Conservation (phyloP, 2,329 filamentous ascomycete genomes). For the Delphinella strobiligena region DNA sequence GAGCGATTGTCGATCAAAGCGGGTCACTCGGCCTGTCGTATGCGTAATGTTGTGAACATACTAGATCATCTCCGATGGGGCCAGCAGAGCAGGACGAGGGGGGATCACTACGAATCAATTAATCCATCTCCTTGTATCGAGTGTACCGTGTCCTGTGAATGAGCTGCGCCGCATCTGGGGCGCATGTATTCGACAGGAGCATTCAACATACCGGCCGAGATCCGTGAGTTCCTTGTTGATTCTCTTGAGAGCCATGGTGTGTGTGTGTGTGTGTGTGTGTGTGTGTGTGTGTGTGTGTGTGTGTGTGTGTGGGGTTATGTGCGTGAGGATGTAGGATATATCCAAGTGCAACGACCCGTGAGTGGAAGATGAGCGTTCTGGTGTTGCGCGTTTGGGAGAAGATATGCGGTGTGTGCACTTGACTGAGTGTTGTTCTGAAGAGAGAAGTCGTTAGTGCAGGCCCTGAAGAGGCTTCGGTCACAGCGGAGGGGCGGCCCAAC, state of each 20-base stretch:
- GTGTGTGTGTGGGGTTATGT: constrained; percentile 9
- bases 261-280: constrained; percentile 10
- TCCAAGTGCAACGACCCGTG: background rate
- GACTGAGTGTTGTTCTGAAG: background rate
- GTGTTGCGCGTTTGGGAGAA: background rate
- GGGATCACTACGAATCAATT: constrained; percentile 59
- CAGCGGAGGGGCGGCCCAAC: background rate
- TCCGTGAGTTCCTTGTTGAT: constrained; percentile 92
- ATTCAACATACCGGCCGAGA: constrained; percentile 59
- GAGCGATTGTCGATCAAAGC: too few relatives aligned
- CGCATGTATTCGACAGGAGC: background rate
- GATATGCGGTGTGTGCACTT: background rate
- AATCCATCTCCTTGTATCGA: constrained; percentile 16
- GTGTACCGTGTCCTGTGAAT: too few relatives aligned
- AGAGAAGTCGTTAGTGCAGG: background rate
- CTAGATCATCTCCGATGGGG: constrained; percentile 92
- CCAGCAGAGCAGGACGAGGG: constrained; percentile 98
- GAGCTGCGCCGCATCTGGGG: too few relatives aligned
- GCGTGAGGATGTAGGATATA: constrained; percentile 1
- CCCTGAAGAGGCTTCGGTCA: background rate
- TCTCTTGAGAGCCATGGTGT: constrained; percentile 72
- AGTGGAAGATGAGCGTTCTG: background rate
- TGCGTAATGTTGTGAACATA: constrained; percentile 41
- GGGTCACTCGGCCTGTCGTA: too few relatives aligned
- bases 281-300: constrained; percentile 12